Evolutionary conservation across 768 basidiomycete species (phyloP).

Genomic region (Lanmaoa pseudosensibilis): DNA sequence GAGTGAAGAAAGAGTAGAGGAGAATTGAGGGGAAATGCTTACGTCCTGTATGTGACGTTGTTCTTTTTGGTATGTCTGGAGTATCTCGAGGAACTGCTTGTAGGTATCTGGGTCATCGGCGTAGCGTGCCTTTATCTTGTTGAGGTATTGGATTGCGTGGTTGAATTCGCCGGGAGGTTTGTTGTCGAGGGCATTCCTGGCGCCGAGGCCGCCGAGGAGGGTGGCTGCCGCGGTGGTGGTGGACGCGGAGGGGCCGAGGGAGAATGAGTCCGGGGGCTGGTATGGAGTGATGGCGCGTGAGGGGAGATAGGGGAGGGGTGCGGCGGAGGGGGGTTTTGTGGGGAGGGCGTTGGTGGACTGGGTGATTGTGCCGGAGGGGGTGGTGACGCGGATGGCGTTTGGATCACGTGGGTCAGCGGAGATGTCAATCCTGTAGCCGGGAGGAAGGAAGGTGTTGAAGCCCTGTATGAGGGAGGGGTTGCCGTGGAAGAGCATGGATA

Average conservation of each 20-base stretch:
- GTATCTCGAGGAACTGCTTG: slow-evolving; percentile 85
- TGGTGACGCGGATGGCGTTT: slow-evolving; percentile 78
- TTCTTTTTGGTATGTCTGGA: slow-evolving; percentile 87
- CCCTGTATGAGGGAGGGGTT: slow-evolving; percentile 91
- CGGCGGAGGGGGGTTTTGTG: slow-evolving; percentile 29
- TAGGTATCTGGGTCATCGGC: slow-evolving; percentile 88
- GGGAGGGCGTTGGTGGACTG: slow-evolving; percentile 51
- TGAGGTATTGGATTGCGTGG: slow-evolving; percentile 95
- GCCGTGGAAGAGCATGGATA: slow-evolving; percentile 89
- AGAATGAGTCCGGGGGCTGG: slow-evolving; percentile 36
- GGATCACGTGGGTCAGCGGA: slow-evolving; percentile 69
- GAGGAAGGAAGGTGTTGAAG: slow-evolving; percentile 96
- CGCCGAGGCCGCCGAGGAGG: slow-evolving; percentile 59
- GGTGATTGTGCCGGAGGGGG: slow-evolving; percentile 69
- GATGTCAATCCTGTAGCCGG: slow-evolving; percentile 91
- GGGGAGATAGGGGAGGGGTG: slow-evolving; percentile 18
- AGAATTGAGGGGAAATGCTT: slow-evolving; percentile 29
- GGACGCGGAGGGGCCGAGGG: slow-evolving; percentile 46
- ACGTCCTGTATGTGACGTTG: slow-evolving; percentile 72
- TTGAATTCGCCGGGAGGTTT: slow-evolving; percentile 74
- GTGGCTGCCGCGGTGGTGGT: slow-evolving; percentile 63
- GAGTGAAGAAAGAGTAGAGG: slow-evolving; percentile 2
- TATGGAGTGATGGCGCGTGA: slow-evolving; percentile 60
- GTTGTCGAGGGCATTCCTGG: slow-evolving; percentile 49
- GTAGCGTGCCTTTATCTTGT: slow-evolving; percentile 96